Base-by-base conservation (phyloP, 177 flowering plant genomes). In the Vitis hybrid region DNA sequence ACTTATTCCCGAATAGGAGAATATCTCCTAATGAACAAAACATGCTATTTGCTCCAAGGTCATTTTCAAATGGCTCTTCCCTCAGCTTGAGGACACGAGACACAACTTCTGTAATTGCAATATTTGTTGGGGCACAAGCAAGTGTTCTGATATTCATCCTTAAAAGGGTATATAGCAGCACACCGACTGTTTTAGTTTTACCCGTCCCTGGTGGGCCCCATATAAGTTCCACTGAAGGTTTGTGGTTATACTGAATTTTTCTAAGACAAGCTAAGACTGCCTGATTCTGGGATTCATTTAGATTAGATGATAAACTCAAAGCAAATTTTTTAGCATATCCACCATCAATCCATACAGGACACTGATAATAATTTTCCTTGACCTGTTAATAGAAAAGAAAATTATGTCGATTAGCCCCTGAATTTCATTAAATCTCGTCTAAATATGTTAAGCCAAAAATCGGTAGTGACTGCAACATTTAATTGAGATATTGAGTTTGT, bases 191-290 rank as follows among this genome's bases (percentile, higher is more conserved):
- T 73, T 82, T 86, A 0, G 97, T 91, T 64, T 90, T 90, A 22
- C 94, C 94, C 3, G 97, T 90, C 14, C 97, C 97, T 0, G 93
- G 93, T 2, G 95, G 93, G 10, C 94, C 95, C 93, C 92, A 87
- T 26, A 91, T 79, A 31, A 89, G 89, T 62, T 85, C 76, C 8
- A 86, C 78, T 3, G 79, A 51, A 16, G 85, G 57, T 73, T 64
- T 76, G 70, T 86, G 84, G 6, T 67, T 13, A 60, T 88, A 86
- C 0, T 75, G 67, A 26, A 79, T 8, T 39, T 70, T 72, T 31
- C 45, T 3, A 51, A 89, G 70, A 66, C 84, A 78, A 33, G 12
- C 62, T 4, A 29, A 26, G 19, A 86, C 67, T 6, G 86, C 84
- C 11, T 57, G 45, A 2, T 7, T 60, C 71, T 83, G 88, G 7